phyloP scores from a whole-genome alignment of 1,139 yeast genomes.

The Tardiomyces depauwii region DNA sequence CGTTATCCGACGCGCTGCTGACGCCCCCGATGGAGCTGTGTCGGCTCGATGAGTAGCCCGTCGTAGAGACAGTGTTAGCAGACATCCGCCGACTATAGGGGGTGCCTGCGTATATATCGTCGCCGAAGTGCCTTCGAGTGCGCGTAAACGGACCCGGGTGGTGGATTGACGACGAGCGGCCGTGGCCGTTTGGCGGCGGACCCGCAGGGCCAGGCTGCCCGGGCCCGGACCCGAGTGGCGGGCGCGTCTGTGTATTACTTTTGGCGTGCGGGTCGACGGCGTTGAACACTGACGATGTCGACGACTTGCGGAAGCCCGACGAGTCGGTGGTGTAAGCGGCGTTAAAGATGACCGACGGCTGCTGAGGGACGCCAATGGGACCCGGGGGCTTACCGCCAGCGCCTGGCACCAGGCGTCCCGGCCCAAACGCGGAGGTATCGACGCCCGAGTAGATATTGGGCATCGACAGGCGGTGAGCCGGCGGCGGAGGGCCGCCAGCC shows the following conservation, averaged over 20 bases:
- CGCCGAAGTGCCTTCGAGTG: background rate
- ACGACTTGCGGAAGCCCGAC: conserved; percentile 19
- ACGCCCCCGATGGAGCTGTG: conserved; percentile 18
- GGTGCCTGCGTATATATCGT: conserved; percentile 1
- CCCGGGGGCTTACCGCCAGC: background rate
- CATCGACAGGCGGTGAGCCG: conserved; percentile 17
- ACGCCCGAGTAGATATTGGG: conserved; percentile 18
- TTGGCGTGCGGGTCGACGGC: conserved; percentile 16
- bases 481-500: conserved; percentile 1
- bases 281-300: conserved; percentile 10
- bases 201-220: background rate
- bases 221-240: background rate
- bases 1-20: conserved; percentile 20
- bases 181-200: background rate
- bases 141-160: background rate
- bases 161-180: background rate
- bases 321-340: conserved; percentile 22
- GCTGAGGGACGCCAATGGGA: no score
- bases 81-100: conserved; percentile 16
- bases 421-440: conserved; percentile 3
- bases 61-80: conserved; percentile 8
- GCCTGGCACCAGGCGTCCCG: conserved; percentile 3
- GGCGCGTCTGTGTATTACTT: conserved; percentile 6
- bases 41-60: conserved; percentile 12
- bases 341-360: conserved; percentile 14